Evolutionary conservation across 1,284 basidiomycete genomes (phyloP).

Genomic region (Caloboletus inedulis): DNA sequence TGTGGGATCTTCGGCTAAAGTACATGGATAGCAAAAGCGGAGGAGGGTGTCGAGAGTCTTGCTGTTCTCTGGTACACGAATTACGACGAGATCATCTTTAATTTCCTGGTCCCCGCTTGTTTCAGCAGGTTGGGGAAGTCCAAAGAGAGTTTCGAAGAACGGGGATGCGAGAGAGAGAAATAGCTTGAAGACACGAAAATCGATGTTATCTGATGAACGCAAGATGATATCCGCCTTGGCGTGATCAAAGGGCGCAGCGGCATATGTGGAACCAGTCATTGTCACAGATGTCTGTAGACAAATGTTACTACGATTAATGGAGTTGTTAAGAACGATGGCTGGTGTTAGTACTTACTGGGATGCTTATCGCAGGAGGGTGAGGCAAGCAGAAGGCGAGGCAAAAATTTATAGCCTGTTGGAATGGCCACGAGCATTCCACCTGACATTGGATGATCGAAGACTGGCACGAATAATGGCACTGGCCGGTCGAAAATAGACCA

Average conservation of each 20-base stretch:
- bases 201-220: constrained; percentile 43
- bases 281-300: not conserved
- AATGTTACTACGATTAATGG: not conserved
- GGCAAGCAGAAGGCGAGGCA: no score
- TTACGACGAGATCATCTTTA: constrained; percentile 18
- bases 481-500: not conserved
- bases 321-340: not conserved
- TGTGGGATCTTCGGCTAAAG: constrained; percentile 20
- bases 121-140: constrained; percentile 37
- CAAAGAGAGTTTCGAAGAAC: constrained; percentile 43
- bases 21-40: constrained; percentile 25
- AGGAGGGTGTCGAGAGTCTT: constrained; percentile 17
- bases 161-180: constrained; percentile 30
- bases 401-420: not conserved
- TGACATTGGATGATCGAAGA: not conserved
- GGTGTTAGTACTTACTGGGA: not conserved
- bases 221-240: constrained; percentile 24
- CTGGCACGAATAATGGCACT: not conserved
- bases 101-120: constrained; percentile 4
- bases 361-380: not conserved
- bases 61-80: constrained; percentile 15
- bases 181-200: constrained; percentile 38
- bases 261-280: constrained; percentile 6
- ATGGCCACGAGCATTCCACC: not conserved
- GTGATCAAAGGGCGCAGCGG: constrained; percentile 25